Evolutionary conservation across 148 eudicot species (phyloP), one percentile per base, ranked within the genome.

Genomic region (Vaccinium corymbosum): DNA sequence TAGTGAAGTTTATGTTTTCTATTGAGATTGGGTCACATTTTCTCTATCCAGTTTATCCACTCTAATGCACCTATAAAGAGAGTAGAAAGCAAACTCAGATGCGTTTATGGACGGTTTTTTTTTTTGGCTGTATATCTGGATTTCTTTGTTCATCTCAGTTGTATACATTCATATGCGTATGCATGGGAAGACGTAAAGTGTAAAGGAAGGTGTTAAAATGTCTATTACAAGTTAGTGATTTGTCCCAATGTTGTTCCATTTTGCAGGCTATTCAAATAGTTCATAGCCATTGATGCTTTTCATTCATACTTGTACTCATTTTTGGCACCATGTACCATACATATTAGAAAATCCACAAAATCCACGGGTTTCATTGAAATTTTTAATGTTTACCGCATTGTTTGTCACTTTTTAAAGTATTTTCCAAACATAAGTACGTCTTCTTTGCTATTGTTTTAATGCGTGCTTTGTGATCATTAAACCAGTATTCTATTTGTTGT

Each of bases 221-320:
- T 32, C 76, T 13, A 32, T 32, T 71, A 15, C 48, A 32, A 71
- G 51, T 73, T 73, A 16, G 76, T 71, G 79, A 76, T 46, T 46
- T 38, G n/a, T 20, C 52, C 49, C 6, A 13, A 9, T 46, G 13
- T 38, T 74, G 52, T 19, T 74, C 71, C 22, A 64, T 64, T 42
- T 6, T 74, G 78, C 51, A 35, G 19, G 49, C 78, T 46, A 74
- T 74, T 74, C n/a, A 74, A 74, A 19, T 19, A 74, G 78, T 74
- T 74, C 52, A 74, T 74, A 32, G 16, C 10, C 11, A 32, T 46
- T 16, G 52, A 74, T 74, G 52, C 52, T 42, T 74, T 74, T 74
- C n/a, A 19, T 46, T 11, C 25, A 25, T 46, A 9, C 50, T 74
- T 15, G 78, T 16, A 42, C 22, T 35, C 77, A 5, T 3, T 73